Evolutionary conservation across 495 filamentous ascomycete species (phyloP).

Genomic region (Neurospora cerealis): DNA sequence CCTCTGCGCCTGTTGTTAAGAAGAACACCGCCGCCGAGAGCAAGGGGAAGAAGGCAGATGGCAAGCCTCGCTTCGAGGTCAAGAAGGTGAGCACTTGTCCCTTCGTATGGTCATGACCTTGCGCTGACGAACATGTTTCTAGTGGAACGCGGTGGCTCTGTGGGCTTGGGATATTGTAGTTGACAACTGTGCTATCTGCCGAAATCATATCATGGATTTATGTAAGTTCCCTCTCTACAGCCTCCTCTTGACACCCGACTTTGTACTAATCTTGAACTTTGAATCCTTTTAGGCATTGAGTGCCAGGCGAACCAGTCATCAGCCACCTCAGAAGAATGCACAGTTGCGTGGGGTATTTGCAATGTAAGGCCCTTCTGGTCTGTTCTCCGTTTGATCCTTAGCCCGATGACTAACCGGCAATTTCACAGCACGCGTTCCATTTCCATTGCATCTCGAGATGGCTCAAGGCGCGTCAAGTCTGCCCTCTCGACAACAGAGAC

Average conservation of each 20-base stretch:
- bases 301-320: slow-evolving; percentile 99
- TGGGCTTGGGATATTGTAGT: slow-evolving; percentile 99
- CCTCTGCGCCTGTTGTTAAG: slow-evolving; percentile 40
- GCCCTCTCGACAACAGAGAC: slow-evolving; percentile 93
- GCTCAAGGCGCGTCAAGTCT: slow-evolving; percentile 99
- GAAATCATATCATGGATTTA: slow-evolving; percentile 99
- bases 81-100: slow-evolving; percentile 65
- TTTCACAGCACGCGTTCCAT: slow-evolving; percentile 86
- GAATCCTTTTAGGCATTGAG: slow-evolving; percentile 63
- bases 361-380: slow-evolving; percentile 54
- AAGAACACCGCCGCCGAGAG: slow-evolving; percentile 43
- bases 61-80: slow-evolving; percentile 93
- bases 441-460: slow-evolving; percentile 99
- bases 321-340: slow-evolving; percentile 94
- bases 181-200: slow-evolving; percentile 98
- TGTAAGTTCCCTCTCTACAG: slow-evolving; percentile 45
- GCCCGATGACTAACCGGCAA: slow-evolving; percentile 11
- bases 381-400: neutral
- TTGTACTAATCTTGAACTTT: slow-evolving; percentile 1
- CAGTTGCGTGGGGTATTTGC: slow-evolving; percentile 98
- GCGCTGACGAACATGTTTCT: slow-evolving; percentile 10
- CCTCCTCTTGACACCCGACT: neutral
- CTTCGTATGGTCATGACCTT: neutral
- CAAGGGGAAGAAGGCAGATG: slow-evolving; percentile 48
- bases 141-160: slow-evolving; percentile 99